phyloP scores from a whole-genome alignment of 2,329 filamentous ascomycete species.

The Aspergillus sergii region DNA sequence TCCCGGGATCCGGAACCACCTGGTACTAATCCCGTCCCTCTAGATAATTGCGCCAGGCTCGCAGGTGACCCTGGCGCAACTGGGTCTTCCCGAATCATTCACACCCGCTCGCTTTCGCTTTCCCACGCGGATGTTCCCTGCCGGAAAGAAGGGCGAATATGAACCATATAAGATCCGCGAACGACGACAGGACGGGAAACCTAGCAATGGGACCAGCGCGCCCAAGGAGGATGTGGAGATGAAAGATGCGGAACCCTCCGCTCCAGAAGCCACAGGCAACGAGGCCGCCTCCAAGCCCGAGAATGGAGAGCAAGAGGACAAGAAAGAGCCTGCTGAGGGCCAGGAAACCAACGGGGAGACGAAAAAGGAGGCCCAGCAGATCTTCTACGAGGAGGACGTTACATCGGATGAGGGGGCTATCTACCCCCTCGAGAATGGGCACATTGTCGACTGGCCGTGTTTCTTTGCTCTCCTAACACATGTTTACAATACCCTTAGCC shows the following conservation, averaged over 20 bases:
- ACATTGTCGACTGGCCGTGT: conserved; percentile 85
- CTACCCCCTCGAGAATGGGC: conserved; percentile 80
- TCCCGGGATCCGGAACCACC: neutral
- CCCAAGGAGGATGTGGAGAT: conserved; percentile 47
- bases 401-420: conserved; percentile 86
- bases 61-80: conserved; percentile 85
- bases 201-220: conserved; percentile 30
- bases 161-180: conserved; percentile 80
- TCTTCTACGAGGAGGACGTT: conserved; percentile 83
- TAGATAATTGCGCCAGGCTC: conserved; percentile 68
- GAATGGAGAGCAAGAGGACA: conserved; percentile 25
- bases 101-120: conserved; percentile 86
- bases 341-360: conserved; percentile 28
- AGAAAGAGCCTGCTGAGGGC: conserved; percentile 29
- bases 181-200: conserved; percentile 33
- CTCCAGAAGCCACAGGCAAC: conserved; percentile 20
- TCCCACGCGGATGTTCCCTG: conserved; percentile 89
- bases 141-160: conserved; percentile 74
- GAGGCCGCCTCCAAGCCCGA: conserved; percentile 24
- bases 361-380: conserved; percentile 46
- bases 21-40: conserved; percentile 11
- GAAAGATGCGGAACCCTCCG: conserved; percentile 43
- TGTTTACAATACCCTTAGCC: conserved; percentile 84
- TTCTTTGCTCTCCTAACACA: conserved; percentile 94
- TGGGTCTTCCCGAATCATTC: conserved; percentile 86